Conservation (phyloP, 225 moss, liverwort and hornwort genomes). For the Polytrichum commune region DNA sequence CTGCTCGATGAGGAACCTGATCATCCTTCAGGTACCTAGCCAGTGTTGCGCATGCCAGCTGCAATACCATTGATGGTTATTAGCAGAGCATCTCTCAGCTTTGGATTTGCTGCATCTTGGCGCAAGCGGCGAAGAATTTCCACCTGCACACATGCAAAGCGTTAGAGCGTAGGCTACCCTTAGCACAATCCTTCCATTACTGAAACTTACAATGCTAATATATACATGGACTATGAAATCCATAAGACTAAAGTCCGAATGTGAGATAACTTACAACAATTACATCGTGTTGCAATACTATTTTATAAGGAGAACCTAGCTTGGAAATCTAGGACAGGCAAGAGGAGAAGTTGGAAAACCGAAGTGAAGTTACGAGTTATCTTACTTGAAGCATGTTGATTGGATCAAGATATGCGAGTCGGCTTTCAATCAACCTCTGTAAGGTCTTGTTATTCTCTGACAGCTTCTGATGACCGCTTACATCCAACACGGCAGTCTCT, state of each 20-base stretch:
- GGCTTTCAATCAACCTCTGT: slow-evolving; percentile 76
- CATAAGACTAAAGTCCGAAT: too few relatives aligned
- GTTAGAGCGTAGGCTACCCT: too few relatives aligned
- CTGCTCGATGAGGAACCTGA: background rate
- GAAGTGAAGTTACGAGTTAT: background rate
- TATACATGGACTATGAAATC: too few relatives aligned
- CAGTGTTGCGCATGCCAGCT: slow-evolving; percentile 82
- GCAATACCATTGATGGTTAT: slow-evolving; percentile 97
- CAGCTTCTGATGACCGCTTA: slow-evolving; percentile 81
- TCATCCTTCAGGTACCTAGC: slow-evolving; percentile 19
- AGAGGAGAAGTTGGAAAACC: too few relatives aligned
- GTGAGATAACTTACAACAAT: too few relatives aligned
- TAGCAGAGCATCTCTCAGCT: slow-evolving; percentile 76
- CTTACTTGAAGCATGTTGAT: slow-evolving; percentile 84
- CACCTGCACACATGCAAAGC: slow-evolving; percentile 33
- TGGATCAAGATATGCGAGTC: slow-evolving; percentile 75
- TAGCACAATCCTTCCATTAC: too few relatives aligned
- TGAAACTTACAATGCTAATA: too few relatives aligned
- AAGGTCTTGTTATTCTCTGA: slow-evolving; percentile 88
- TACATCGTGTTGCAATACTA: too few relatives aligned
- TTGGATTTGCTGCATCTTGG: slow-evolving; percentile 74
- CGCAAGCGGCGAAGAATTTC: slow-evolving; percentile 73
- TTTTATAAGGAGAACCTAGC: too few relatives aligned
- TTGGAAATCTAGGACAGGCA: too few relatives aligned
- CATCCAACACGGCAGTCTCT: slow-evolving; percentile 63